phyloP scores from a whole-genome alignment of 163 green algal genomes.

The Scenedesmus sp. region DNA sequence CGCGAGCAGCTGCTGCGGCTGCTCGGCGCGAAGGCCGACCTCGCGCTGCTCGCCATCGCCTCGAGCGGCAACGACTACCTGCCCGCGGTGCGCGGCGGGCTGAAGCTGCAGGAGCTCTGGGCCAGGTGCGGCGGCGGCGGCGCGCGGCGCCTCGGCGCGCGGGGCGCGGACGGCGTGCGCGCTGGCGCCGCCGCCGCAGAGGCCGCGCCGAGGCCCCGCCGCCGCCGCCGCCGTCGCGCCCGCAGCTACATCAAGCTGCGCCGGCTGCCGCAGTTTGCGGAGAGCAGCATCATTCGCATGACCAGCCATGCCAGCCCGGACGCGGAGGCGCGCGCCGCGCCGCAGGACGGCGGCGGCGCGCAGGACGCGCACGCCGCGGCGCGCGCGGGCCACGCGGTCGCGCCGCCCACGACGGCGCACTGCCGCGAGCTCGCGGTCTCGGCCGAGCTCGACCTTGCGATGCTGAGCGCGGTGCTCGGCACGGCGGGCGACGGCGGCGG shows the following conservation, averaged over 20 bases:
- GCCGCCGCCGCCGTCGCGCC: neutral
- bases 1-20: conserved; percentile 36
- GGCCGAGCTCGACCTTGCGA: conserved; percentile 25
- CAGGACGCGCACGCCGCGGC: conserved; percentile 18
- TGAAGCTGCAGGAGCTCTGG: conserved; percentile 34
- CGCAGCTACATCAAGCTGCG: conserved; percentile 54
- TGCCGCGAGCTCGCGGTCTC: conserved; percentile 6
- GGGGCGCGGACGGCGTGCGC: too few relatives aligned
- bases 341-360: too few relatives aligned
- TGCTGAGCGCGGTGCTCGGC: conserved; percentile 21
- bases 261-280: conserved; percentile 37
- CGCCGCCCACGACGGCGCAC: neutral
- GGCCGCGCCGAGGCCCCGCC: too few relatives aligned
- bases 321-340: too few relatives aligned
- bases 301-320: conserved; percentile 25
- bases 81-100: conserved; percentile 52
- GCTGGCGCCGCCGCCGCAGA: too few relatives aligned
- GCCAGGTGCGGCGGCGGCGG: neutral
- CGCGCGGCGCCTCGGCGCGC: too few relatives aligned
- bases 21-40: conserved; percentile 65
- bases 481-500: neutral
- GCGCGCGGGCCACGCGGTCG: neutral
- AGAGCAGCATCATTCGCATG: conserved; percentile 46
- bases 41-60: conserved; percentile 77
- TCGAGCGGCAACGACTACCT: conserved; percentile 87